These are phyloP conservation scores for Bathelium albidoporum DNA, from an alignment of 495 filamentous ascomycete species.

Conservation along the genomic window DNA sequence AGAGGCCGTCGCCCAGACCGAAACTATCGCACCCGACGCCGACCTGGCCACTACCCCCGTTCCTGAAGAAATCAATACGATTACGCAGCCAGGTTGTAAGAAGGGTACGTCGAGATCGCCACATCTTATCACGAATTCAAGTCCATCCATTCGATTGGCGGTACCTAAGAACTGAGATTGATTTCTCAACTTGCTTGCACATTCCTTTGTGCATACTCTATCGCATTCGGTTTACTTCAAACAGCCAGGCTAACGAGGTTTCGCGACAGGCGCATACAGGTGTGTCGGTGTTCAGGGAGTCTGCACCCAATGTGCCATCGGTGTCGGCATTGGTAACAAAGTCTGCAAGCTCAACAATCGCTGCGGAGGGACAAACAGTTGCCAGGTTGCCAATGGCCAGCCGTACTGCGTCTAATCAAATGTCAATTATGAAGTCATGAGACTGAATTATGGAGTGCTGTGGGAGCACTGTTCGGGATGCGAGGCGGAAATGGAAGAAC, in stretches of 20 bases:
- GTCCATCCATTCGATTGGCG: too few relatives aligned
- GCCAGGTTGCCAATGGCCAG: neutral
- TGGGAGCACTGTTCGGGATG: too few relatives aligned
- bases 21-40: neutral
- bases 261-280: neutral
- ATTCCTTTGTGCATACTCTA: too few relatives aligned
- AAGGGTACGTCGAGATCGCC: neutral
- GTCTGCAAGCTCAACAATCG: neutral
- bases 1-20: neutral
- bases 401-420: neutral
- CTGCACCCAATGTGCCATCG: neutral
- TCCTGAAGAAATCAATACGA: neutral
- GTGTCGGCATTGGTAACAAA: neutral
- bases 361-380: neutral
- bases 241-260: too few relatives aligned
- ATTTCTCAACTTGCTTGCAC: too few relatives aligned
- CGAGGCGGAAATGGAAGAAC: too few relatives aligned
- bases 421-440: too few relatives aligned
- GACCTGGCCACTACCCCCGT: neutral
- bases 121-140: too few relatives aligned
- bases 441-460: too few relatives aligned
- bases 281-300: neutral
- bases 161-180: too few relatives aligned
- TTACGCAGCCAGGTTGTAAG: neutral
- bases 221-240: too few relatives aligned